Evolutionary conservation across 2,329 filamentous ascomycete genomes (phyloP).

Genomic region (Neonectria coccinea): DNA sequence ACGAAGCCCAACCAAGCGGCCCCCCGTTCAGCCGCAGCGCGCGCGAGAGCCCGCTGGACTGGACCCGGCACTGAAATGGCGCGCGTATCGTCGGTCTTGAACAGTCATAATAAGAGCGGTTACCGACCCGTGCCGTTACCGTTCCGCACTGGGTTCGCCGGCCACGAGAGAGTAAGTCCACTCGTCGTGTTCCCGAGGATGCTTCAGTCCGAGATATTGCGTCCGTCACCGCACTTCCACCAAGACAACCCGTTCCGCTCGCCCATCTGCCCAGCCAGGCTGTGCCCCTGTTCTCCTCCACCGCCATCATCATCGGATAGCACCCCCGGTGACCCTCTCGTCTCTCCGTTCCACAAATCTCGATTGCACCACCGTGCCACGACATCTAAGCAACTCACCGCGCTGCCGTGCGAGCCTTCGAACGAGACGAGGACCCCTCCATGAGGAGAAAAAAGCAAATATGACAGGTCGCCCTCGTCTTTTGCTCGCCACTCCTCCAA

Average conservation of each 20-base stretch:
- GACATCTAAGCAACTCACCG: constrained; percentile 25
- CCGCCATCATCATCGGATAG: constrained; percentile 23
- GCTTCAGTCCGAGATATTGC: constrained; percentile 4
- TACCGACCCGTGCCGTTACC: neutral
- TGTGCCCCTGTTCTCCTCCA: constrained; percentile 24
- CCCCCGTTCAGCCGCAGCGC: constrained; percentile 29
- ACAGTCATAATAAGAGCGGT: neutral
- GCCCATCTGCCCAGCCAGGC: neutral
- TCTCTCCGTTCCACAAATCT: constrained; percentile 44
- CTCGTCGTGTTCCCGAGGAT: constrained; percentile 2
- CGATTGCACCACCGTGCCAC: constrained; percentile 44
- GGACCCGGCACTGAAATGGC: neutral
- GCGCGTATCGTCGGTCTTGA: neutral
- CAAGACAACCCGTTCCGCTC: constrained; percentile 5
- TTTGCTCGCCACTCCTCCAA: neutral
- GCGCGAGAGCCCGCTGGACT: constrained; percentile 10
- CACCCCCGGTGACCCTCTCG: constrained; percentile 7
- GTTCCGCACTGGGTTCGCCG: constrained; percentile 5
- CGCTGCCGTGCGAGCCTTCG: constrained; percentile 4
- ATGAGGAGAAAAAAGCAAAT: constrained; percentile 13
- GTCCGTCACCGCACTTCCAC: neutral
- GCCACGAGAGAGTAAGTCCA: constrained; percentile 6
- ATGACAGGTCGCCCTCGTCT: constrained; percentile 17
- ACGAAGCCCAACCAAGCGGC: constrained; percentile 24
- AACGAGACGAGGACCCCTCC: constrained; percentile 7